Evolutionary conservation across 2,329 filamentous ascomycete species (phyloP), one percentile per base, ranked within the genome.

Genomic region (Aspergillus novofumigatus): DNA sequence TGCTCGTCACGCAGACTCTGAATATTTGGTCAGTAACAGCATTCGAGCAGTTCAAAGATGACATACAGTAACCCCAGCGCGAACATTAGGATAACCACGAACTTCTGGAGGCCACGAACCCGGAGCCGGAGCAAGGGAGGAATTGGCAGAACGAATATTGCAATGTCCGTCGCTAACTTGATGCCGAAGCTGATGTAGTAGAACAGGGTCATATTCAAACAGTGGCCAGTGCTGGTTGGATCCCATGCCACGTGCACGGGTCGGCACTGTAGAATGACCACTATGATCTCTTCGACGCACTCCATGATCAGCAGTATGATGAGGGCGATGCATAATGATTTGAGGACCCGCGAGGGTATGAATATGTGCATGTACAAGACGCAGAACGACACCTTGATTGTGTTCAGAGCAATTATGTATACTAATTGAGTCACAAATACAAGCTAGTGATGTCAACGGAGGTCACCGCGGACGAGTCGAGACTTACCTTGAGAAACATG

Each of bases 201-300:
- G 48, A 66, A 65, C 0, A 49, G 26, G 2, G 52, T 47, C 17
- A 65, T 53, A 7, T 54, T 10, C 5, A 66, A 44, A 9, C 64
- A 66, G 26, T 54, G 53, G 4, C 64, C 64, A 1, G 55, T 28
- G 3, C 56, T 45, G 1, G 59, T 55, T 1, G 58, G 50, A 41
- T 62, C 61, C 64, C 64, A 66, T 4, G 62, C 62, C 48, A 60
- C 65, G 21, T 54, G 41, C 21, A 66, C 47, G 3, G 64, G 64
- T 9, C n/a, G 54, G 26, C 64, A 66, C 45, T 66, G 64, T 23
- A 66, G 63, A 20, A 64, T 59, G 79, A 84, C 21, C 87, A 92
- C 67, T 84, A 88, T 45, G 86, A 88, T 20, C 86, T 92, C 1
- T 82, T 90, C 4, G 86, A 89, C 68, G 82, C 85, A 1, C 86